phyloP scores from a whole-genome alignment of 1,284 basidiomycete genomes.

The Albatrellus sp. region DNA sequence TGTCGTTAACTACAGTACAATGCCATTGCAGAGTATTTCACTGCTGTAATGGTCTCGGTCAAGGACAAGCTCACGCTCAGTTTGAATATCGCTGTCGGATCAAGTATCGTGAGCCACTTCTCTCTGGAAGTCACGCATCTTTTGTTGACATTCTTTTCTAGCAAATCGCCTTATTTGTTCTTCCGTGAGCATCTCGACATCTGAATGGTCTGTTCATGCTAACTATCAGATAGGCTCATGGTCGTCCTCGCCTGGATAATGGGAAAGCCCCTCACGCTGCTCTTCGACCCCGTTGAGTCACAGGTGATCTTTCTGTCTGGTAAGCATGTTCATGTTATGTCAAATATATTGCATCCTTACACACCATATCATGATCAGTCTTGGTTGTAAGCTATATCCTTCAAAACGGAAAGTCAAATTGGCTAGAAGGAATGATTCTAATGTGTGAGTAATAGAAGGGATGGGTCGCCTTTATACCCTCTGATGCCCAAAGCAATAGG shows the following conservation, averaged over 20 bases:
- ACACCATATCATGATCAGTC: slow-evolving; percentile 24
- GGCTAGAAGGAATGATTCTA: slow-evolving; percentile 65
- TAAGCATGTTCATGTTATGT: slow-evolving; percentile 15
- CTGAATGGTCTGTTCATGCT: not conserved
- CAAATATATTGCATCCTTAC: too few relatives aligned
- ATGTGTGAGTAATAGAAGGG: slow-evolving; percentile 36
- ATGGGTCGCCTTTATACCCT: too few relatives aligned
- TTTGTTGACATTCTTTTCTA: slow-evolving; percentile 15
- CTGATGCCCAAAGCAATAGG: too few relatives aligned
- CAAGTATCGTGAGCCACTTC: slow-evolving; percentile 59
- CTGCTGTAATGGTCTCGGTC: slow-evolving; percentile 79
- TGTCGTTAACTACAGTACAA: not conserved
- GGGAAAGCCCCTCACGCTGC: slow-evolving; percentile 50
- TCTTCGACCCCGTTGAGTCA: slow-evolving; percentile 59
- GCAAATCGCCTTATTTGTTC: slow-evolving; percentile 83
- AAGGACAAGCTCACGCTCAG: slow-evolving; percentile 70
- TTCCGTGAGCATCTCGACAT: slow-evolving; percentile 41
- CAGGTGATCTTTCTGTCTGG: slow-evolving; percentile 30
- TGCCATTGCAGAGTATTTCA: slow-evolving; percentile 58
- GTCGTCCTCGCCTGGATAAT: slow-evolving; percentile 53
- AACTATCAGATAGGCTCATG: slow-evolving; percentile 34
- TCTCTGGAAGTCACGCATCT: slow-evolving; percentile 6
- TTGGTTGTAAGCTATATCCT: slow-evolving; percentile 76
- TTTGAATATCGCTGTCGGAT: slow-evolving; percentile 80
- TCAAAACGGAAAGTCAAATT: slow-evolving; percentile 78